Percentiles rank a stretch among this genome's conserved stretches.
Conservation (phyloP, 306 rosid genomes). For the Sicyos baderoa region DNA sequence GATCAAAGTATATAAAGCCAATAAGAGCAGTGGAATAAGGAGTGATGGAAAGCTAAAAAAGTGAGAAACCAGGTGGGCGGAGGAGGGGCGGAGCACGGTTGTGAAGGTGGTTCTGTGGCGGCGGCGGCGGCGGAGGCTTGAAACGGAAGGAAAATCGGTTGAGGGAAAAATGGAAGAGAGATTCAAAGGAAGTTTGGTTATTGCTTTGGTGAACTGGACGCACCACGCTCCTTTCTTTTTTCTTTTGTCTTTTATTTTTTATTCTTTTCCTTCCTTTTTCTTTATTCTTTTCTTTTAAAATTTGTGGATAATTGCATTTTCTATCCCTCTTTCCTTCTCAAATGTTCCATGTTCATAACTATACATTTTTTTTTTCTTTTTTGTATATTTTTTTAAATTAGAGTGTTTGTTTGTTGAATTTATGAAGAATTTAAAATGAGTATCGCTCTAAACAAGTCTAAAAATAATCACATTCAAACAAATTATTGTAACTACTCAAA, state of each 20-base stretch:
- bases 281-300: background rate
- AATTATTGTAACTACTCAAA: too few relatives aligned
- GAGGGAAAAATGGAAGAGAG: background rate
- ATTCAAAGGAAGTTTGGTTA: conserved; percentile 9
- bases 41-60: background rate
- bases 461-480: too few relatives aligned
- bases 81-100: background rate
- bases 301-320: background rate
- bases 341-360: too few relatives aligned
- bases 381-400: too few relatives aligned
- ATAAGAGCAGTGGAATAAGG: background rate
- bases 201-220: conserved; percentile 3
- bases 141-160: conserved; percentile 10
- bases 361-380: too few relatives aligned
- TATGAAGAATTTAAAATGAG: too few relatives aligned
- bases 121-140: conserved; percentile 19
- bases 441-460: too few relatives aligned
- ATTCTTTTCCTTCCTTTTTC: too few relatives aligned
- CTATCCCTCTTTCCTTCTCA: too few relatives aligned
- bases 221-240: conserved; percentile 15
- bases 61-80: conserved; percentile 5
- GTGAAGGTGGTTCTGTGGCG: background rate
- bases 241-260: background rate
- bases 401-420: too few relatives aligned
- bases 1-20: background rate